A percentile compares a stretch with the other conserved stretches of the same genome.
phyloP scores from a whole-genome alignment of 225 moss, liverwort and hornwort species.

The Lunularia cruciata region DNA sequence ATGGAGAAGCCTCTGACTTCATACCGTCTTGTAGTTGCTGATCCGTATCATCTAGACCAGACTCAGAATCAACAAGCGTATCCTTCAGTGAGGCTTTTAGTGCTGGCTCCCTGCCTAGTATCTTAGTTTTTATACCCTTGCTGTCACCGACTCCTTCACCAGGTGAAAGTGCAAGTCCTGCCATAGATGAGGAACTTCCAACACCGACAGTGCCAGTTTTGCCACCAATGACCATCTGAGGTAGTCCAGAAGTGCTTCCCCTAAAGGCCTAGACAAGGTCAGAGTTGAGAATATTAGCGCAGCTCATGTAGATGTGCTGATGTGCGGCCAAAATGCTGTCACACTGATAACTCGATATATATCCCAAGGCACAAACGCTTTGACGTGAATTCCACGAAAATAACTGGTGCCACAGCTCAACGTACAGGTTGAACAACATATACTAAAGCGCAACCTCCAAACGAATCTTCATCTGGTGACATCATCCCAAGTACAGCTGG shows the following conservation, averaged over 20 bases:
- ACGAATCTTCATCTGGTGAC: too few relatives aligned
- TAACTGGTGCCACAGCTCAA: too few relatives aligned
- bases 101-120: constrained; percentile 55
- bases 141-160: constrained; percentile 31
- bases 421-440: background rate
- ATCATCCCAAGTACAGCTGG: background rate
- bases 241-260: constrained; percentile 28
- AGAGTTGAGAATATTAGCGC: background rate
- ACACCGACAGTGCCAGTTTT: constrained; percentile 19
- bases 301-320: too few relatives aligned
- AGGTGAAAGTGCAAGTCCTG: constrained; percentile 19
- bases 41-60: constrained; percentile 43
- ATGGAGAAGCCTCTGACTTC: constrained; percentile 28
- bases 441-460: background rate
- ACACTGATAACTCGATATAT: background rate
- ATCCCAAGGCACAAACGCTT: background rate
- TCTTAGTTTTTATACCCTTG: constrained; percentile 52
- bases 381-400: background rate
- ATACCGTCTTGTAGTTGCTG: constrained; percentile 47
- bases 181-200: constrained; percentile 18
- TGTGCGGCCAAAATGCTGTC: too few relatives aligned
- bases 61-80: constrained; percentile 44
- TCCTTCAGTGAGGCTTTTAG: constrained; percentile 59
- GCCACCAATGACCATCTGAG: constrained; percentile 35
- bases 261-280: constrained; percentile 20